These are phyloP conservation scores for Lipomyces spencermartinsiae DNA, from an alignment of 805 yeast genomes.

Conservation along the genomic window DNA sequence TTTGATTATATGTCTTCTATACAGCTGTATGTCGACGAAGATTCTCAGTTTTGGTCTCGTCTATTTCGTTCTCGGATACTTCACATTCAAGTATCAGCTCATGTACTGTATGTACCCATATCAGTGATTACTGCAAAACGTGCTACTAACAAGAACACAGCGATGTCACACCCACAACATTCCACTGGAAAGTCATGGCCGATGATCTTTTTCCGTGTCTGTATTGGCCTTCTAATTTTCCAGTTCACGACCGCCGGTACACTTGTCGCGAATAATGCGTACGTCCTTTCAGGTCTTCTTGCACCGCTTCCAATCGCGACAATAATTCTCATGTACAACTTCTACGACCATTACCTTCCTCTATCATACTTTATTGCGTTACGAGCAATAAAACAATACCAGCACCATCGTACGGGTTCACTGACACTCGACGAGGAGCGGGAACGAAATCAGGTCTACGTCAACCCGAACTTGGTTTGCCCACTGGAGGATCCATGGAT, in stretches of 20 bases:
- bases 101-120: slow-evolving; percentile 55
- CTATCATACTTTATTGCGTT: slow-evolving; percentile 84
- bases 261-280: slow-evolving; percentile 80
- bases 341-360: slow-evolving; percentile 81
- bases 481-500: slow-evolving; percentile 87
- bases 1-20: slow-evolving; percentile 80
- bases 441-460: slow-evolving; percentile 72
- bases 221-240: slow-evolving; percentile 79
- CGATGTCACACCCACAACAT: slow-evolving; percentile 94
- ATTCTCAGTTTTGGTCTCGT: slow-evolving; percentile 82
- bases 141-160: background rate
- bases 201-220: slow-evolving; percentile 78
- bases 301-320: slow-evolving; percentile 79
- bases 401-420: slow-evolving; percentile 39
- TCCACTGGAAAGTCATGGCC: slow-evolving; percentile 98
- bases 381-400: slow-evolving; percentile 57
- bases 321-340: slow-evolving; percentile 72
- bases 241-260: slow-evolving; percentile 95
- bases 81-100: slow-evolving; percentile 88
- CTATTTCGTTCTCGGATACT: slow-evolving; percentile 84
- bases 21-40: slow-evolving; percentile 88
- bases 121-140: background rate
- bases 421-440: slow-evolving; percentile 79
- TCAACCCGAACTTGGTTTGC: slow-evolving; percentile 73
- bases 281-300: slow-evolving; percentile 70